Evolutionary conservation across 352 stramenopile genomes (phyloP), one percentile per base, ranked within the genome.

Genomic region (Albugo laibachii): DNA sequence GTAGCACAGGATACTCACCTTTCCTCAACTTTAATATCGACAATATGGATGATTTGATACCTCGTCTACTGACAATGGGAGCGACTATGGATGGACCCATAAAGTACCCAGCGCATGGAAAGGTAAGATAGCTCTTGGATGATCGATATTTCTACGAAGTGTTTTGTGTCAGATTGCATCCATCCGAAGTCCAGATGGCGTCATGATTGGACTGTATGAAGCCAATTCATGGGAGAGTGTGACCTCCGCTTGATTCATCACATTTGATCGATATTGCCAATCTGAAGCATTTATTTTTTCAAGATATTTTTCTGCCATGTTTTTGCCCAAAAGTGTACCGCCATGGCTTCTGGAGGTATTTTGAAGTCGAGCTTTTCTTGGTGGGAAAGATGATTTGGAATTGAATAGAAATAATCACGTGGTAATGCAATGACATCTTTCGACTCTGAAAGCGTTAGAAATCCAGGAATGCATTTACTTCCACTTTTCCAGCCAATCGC

Each of bases 121-220:
- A 91, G 59, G 69, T 85, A 46, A 38, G 54, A 41, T 2, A 16
- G 14, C 18, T 11, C 19, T 5, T 44, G 6, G 35, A 42, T 18
- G 41, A 2, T 10, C 16, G 15, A 2, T 18, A 34, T 20, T 31
- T n/a, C 14, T 45, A 2, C 6, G 27, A 19, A 24, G 13, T 14
- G 8, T 42, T 20, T 34, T 21, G 19, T 16, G 2, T 27, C 50
- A 89, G 72, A 73, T 95, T 36, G 83, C 81, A 12, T 74, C 79
- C 13, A 41, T 95, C 35, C 83, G 83, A 16, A 92, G 76, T 18
- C 83, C 83, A 0, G 83, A 95, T 54, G 83, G 83, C 38, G 76
- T 92, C 45, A 95, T 95, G 83, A 92, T 95, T 48, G 83, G 83
- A 3, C 65, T 95, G 19, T 95, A 94, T 55, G 80, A 94, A 51